phyloP scores from a whole-genome alignment of 192 early-diverging fungal species.

The Podila verticillata region DNA sequence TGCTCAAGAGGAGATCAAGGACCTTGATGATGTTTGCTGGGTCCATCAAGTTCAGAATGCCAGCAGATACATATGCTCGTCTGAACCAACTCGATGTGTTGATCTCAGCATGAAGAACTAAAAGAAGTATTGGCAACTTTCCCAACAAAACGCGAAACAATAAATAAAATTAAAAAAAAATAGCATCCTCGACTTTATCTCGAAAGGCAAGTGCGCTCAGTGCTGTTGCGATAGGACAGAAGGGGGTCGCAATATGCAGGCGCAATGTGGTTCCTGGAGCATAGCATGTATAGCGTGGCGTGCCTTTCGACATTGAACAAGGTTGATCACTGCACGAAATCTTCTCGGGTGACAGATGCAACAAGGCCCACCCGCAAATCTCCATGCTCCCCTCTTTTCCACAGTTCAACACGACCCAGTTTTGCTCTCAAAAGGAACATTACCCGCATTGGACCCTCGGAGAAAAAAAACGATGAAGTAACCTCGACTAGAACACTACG shows the following conservation, averaged over 20 bases:
- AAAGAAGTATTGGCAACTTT: neutral
- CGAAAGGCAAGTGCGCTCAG: no score
- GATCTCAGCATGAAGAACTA: constrained; percentile 55
- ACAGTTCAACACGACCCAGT: neutral
- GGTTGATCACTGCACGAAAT: neutral
- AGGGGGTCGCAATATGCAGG: no score
- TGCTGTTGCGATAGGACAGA: no score
- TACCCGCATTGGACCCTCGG: neutral
- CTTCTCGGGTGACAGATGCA: neutral
- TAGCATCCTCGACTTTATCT: no score
- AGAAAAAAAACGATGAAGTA: no score
- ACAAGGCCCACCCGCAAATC: neutral
- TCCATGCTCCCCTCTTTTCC: neutral
- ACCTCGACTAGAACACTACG: no score
- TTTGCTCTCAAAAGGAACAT: neutral
- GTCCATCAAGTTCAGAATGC: constrained; percentile 86
- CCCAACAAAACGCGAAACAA: neutral
- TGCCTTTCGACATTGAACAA: neutral
- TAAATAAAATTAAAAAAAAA: neutral
- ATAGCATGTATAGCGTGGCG: no score
- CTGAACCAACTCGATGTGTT: constrained; percentile 71
- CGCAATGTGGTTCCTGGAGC: no score
- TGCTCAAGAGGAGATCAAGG: constrained; percentile 70
- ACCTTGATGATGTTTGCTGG: constrained; percentile 85
- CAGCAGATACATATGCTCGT: constrained; percentile 78